phyloP scores from a whole-genome alignment of 2,329 filamentous ascomycete species.

The Xylariaceae sp. region DNA sequence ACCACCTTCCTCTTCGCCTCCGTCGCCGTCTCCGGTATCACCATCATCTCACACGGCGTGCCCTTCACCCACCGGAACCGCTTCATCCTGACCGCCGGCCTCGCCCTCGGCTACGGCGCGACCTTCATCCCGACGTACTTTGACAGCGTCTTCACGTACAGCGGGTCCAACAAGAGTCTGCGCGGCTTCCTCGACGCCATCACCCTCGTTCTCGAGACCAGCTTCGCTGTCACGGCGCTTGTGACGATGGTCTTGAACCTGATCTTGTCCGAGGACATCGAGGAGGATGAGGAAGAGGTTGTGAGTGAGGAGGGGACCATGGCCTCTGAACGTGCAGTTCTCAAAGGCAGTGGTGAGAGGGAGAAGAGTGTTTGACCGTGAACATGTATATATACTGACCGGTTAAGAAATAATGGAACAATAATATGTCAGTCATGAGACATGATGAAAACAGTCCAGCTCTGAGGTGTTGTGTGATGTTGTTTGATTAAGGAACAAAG shows the following conservation, averaged over 20 bases:
- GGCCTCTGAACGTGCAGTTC: slow-evolving; percentile 11
- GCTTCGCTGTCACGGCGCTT: slow-evolving; percentile 69
- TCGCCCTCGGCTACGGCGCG: slow-evolving; percentile 68
- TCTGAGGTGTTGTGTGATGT: too few relatives aligned
- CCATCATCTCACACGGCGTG: slow-evolving; percentile 64
- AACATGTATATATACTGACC: background rate
- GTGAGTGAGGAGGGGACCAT: too few relatives aligned
- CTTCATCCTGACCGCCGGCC: slow-evolving; percentile 72
- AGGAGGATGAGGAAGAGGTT: slow-evolving; percentile 34
- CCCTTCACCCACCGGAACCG: slow-evolving; percentile 74
- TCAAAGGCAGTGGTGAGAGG: slow-evolving; percentile 12
- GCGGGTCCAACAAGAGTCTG: slow-evolving; percentile 60
- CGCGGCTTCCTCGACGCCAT: slow-evolving; percentile 72
- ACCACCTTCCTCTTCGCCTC: slow-evolving; percentile 75
- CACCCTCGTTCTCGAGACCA: slow-evolving; percentile 66
- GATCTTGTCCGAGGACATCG: slow-evolving; percentile 66
- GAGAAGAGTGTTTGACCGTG: slow-evolving; percentile 11
- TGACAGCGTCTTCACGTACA: slow-evolving; percentile 65
- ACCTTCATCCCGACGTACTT: slow-evolving; percentile 65
- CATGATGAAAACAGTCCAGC: too few relatives aligned
- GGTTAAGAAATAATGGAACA: too few relatives aligned
- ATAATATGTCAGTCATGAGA: too few relatives aligned
- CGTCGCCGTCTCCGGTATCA: slow-evolving; percentile 71
- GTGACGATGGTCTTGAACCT: slow-evolving; percentile 70
- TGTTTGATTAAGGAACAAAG: too few relatives aligned